phyloP scores from a whole-genome alignment of 1,139 yeast genomes.

The Debaryomyces singareniensis region DNA sequence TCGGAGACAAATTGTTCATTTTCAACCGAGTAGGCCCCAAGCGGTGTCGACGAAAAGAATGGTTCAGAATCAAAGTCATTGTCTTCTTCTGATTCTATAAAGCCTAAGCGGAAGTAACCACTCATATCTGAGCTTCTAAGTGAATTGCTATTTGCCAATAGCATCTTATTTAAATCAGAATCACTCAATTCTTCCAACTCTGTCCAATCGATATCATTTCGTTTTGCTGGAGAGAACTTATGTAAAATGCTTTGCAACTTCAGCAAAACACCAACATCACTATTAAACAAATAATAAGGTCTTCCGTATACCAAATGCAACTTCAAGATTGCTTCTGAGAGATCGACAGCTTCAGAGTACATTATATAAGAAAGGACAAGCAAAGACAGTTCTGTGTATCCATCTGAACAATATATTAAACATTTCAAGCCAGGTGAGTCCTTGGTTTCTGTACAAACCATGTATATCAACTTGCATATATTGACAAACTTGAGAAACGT shows the following conservation, averaged over 20 bases:
- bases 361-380: slow-evolving; percentile 65
- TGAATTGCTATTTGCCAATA: slow-evolving; percentile 12
- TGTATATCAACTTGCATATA: slow-evolving; percentile 54
- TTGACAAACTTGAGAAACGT: slow-evolving; percentile 55
- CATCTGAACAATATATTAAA: slow-evolving; percentile 78
- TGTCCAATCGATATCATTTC: slow-evolving; percentile 11
- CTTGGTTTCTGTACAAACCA: slow-evolving; percentile 25
- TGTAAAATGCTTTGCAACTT: slow-evolving; percentile 59
- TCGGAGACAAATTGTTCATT: slow-evolving; percentile 2
- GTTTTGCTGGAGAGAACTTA: slow-evolving; percentile 43
- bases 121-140: background rate
- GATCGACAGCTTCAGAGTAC: slow-evolving; percentile 51
- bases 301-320: slow-evolving; percentile 61
- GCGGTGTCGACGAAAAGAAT: slow-evolving; percentile 1
- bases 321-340: slow-evolving; percentile 49
- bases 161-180: slow-evolving; percentile 28
- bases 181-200: slow-evolving; percentile 23
- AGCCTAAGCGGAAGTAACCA: background rate
- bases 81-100: background rate
- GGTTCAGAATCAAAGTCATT: background rate
- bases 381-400: slow-evolving; percentile 85
- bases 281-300: slow-evolving; percentile 77
- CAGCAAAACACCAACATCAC: slow-evolving; percentile 61
- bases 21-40: slow-evolving; percentile 3
- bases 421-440: slow-evolving; percentile 18